Base-by-base conservation (phyloP, 257 asterid genomes). In the Penstemon barbatus region DNA sequence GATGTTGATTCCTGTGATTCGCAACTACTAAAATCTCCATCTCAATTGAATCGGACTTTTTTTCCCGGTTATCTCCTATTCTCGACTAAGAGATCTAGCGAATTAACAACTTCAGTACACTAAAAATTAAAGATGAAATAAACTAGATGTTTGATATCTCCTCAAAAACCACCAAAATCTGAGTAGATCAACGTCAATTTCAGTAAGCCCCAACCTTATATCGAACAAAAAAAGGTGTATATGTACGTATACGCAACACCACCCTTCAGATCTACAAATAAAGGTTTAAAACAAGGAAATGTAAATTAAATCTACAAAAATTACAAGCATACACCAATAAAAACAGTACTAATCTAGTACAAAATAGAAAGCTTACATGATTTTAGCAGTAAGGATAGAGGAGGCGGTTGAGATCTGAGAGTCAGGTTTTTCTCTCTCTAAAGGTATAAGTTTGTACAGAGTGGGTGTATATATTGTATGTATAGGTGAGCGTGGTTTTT, bases 1-100 rank as follows among this genome's bases (percentile, higher is more conserved):
- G 81, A 64, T 80, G 73, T 57, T 87, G 84, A 76, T 83, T 80
- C 78, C 82, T 82, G 71, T 86, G 89, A 65, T 84, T 93, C 66
- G 82, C 80, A 75, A 78, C 92, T 74, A 88, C 84, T 70, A 91
- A 74, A 10, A 94, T 84, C 83, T 85, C 97, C 98, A 88, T 85
- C 51, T 58, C 63, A 63, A 15, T 64, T 41, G 42, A 62, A 12
- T 45, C 70, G 15, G 51, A 25, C 45, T 61, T 66, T 65, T 49
- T 3, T 60, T 36, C 12, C 18, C 54, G 37, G 67, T 66, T 49
- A 46, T 56, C 11, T 63, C 37, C 61, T 52, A 75, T 50, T 5
- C 48, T 5, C 84, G 61, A 70, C 12, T 63, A 69, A 66, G 18
- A 55, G 44, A 74, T 58, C 69, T 66, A 65, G 5, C 52, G 65